Conservation (phyloP, 495 filamentous ascomycete species). For the Penicillium riverlandense region DNA sequence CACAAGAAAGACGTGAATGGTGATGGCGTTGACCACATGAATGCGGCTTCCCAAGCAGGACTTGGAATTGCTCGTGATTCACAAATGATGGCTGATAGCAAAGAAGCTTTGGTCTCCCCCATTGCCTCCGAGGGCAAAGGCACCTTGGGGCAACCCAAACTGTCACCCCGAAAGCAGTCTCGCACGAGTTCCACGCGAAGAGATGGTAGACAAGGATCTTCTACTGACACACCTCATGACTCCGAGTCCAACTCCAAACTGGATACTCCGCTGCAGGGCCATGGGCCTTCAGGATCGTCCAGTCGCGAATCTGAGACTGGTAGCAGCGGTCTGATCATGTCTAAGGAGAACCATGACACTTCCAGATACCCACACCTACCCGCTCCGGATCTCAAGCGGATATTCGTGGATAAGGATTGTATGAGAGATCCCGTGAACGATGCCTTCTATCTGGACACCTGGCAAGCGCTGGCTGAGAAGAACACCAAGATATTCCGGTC, state of each 20-base stretch:
- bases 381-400: constrained; percentile 58
- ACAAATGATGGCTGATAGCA: constrained; percentile 45
- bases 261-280: constrained; percentile 5
- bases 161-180: constrained; percentile 14
- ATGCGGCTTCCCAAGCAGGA: constrained; percentile 46
- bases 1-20: constrained; percentile 75
- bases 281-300: constrained; percentile 24
- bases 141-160: constrained; percentile 42
- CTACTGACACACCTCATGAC: constrained; percentile 42
- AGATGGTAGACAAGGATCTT: constrained; percentile 30
- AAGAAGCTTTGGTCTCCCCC: constrained; percentile 59
- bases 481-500: constrained; percentile 89
- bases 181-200: constrained; percentile 16
- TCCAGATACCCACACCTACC: constrained; percentile 47
- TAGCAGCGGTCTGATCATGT: constrained; percentile 34
- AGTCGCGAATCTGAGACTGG: constrained; percentile 77
- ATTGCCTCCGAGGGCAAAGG: constrained; percentile 55
- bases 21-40: constrained; percentile 64
- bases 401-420: constrained; percentile 58
- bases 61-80: constrained; percentile 60
- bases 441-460: constrained; percentile 77
- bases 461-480: constrained; percentile 83
- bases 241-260: constrained; percentile 12
- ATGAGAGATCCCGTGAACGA: constrained; percentile 80
- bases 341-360: constrained; percentile 34